Percentiles rank a stretch among this genome's conserved stretches.
Evolutionary conservation across 1,284 basidiomycete genomes (phyloP).

Genomic region (Ganoderma sinense): DNA sequence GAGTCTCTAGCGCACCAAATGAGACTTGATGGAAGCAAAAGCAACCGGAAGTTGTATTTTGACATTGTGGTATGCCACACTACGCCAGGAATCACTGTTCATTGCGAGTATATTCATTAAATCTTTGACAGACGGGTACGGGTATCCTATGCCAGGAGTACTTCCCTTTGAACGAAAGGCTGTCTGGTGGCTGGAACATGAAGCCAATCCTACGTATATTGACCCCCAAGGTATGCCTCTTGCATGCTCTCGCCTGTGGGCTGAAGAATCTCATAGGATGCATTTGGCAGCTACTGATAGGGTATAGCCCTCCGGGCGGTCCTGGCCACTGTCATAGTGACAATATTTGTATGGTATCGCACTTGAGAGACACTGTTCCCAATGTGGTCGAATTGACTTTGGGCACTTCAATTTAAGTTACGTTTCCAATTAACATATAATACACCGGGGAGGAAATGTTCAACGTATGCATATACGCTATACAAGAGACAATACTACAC

Average conservation of each 20-base stretch:
- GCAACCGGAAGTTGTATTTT: conserved; percentile 11
- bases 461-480: too few relatives aligned
- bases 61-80: conserved; percentile 14
- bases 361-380: too few relatives aligned
- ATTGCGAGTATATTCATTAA: background rate
- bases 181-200: background rate
- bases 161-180: conserved; percentile 2
- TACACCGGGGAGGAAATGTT: too few relatives aligned
- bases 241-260: background rate
- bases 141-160: conserved; percentile 17
- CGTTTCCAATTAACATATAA: too few relatives aligned
- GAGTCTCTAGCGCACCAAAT: conserved; percentile 25
- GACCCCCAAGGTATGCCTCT: conserved; percentile 10
- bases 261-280: too few relatives aligned
- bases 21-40: conserved; percentile 8
- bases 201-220: background rate
- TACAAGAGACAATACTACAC: too few relatives aligned
- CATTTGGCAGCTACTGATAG: background rate
- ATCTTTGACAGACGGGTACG: conserved; percentile 7
- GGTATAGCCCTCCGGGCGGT: too few relatives aligned
- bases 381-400: too few relatives aligned
- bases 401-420: too few relatives aligned
- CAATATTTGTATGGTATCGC: too few relatives aligned
- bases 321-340: too few relatives aligned
- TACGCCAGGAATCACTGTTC: background rate